Evolutionary conservation across 495 filamentous ascomycete genomes (phyloP).

Genomic region (Hypoxylon lienhwacheense): DNA sequence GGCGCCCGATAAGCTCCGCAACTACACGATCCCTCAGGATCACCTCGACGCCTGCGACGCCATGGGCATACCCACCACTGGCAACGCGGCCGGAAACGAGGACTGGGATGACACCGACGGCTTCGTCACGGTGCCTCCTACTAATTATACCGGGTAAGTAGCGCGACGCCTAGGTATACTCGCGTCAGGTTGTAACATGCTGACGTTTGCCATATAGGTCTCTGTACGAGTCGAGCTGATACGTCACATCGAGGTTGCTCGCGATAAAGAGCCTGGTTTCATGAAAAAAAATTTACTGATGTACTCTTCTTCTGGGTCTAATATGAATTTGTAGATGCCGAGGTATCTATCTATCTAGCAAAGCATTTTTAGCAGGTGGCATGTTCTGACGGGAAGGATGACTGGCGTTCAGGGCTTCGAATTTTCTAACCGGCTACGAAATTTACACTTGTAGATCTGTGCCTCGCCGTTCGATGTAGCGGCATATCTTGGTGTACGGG

Average conservation of each 20-base stretch:
- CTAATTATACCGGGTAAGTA: conserved; percentile 46
- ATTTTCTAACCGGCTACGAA: too few relatives aligned
- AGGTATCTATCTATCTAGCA: too few relatives aligned
- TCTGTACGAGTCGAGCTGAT: conserved; percentile 16
- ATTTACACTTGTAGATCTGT: too few relatives aligned
- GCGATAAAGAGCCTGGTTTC: too few relatives aligned
- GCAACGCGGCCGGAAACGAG: conserved; percentile 76
- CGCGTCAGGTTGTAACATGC: not conserved
- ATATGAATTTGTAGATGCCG: too few relatives aligned
- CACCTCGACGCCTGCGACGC: conserved; percentile 62
- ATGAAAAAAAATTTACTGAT: too few relatives aligned
- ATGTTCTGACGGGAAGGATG: too few relatives aligned
- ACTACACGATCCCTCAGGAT: conserved; percentile 62
- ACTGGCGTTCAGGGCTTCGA: too few relatives aligned
- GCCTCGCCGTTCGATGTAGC: too few relatives aligned
- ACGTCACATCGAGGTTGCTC: not conserved
- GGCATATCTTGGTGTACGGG: too few relatives aligned
- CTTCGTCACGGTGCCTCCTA: conserved; percentile 45
- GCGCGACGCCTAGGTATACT: not conserved
- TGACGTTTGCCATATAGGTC: conserved; percentile 17
- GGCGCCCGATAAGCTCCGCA: conserved; percentile 62
- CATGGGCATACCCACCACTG: conserved; percentile 52
- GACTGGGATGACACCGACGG: conserved; percentile 65
- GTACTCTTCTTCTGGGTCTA: too few relatives aligned
- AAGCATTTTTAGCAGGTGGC: too few relatives aligned